A percentile compares a stretch with the other conserved stretches of the same genome.
phyloP scores from a whole-genome alignment of 2,329 filamentous ascomycete genomes.

The Apiospora arundinis region DNA sequence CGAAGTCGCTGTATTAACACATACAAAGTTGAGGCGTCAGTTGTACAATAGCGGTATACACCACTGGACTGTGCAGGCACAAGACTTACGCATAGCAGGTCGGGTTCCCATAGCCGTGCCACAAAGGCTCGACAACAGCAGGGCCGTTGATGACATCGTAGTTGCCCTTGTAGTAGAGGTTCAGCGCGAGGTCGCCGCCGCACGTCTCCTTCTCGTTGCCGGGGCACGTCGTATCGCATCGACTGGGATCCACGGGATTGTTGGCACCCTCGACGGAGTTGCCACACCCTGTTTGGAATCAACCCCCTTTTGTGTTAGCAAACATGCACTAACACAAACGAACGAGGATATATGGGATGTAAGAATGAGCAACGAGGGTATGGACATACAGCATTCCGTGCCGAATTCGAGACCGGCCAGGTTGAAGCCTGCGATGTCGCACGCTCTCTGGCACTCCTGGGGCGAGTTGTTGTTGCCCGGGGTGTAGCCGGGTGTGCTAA shows the following conservation, averaged over 20 bases:
- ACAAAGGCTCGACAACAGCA: background rate
- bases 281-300: background rate
- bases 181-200: conserved; percentile 10
- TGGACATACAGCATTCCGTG: conserved; percentile 40
- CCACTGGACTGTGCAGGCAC: no score
- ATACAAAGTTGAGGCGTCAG: background rate
- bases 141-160: conserved; percentile 2
- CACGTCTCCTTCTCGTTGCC: conserved; percentile 16
- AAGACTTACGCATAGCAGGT: conserved; percentile 13
- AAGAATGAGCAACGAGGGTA: no score
- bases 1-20: background rate
- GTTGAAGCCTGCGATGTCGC: conserved; percentile 39
- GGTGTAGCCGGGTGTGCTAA: background rate
- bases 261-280: conserved; percentile 10
- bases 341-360: background rate
- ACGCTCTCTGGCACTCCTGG: conserved; percentile 39
- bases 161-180: conserved; percentile 11
- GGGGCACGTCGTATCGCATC: background rate
- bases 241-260: background rate
- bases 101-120: background rate
- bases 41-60: no score
- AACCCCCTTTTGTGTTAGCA: background rate
- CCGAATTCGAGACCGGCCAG: conserved; percentile 47
- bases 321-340: background rate
- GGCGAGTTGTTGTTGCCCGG: conserved; percentile 41